Evolutionary conservation across 306 rosid genomes (phyloP).

Genomic region (Carpinus viminea): DNA sequence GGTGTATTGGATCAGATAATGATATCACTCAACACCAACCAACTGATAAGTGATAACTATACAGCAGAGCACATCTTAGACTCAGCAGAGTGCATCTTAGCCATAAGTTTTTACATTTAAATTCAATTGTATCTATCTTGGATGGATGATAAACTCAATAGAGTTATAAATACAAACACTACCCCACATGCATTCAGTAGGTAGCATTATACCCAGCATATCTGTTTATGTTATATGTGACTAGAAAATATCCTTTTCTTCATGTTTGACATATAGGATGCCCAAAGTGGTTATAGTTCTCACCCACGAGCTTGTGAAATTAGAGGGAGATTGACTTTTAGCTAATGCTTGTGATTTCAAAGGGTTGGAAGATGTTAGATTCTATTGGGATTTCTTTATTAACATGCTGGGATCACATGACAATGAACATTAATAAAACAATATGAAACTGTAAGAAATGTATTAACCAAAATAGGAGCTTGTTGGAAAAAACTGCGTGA

Average conservation of each 20-base stretch:
- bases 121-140: too few relatives aligned
- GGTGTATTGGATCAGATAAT: too few relatives aligned
- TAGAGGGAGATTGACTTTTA: background rate
- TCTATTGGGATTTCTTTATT: background rate
- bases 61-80: too few relatives aligned
- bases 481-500: background rate
- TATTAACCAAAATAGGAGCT: background rate
- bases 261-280: background rate
- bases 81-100: too few relatives aligned
- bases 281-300: background rate
- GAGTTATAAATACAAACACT: too few relatives aligned
- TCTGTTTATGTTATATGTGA: background rate
- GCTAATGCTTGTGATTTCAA: background rate
- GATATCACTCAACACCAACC: too few relatives aligned
- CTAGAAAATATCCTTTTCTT: background rate
- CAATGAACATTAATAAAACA: background rate
- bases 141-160: too few relatives aligned
- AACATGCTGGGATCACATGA: background rate
- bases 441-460: background rate
- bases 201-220: too few relatives aligned
- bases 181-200: too few relatives aligned
- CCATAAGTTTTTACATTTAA: too few relatives aligned
- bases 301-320: background rate
- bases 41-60: too few relatives aligned
- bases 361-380: background rate